Evolutionary conservation across 2,329 filamentous ascomycete species (phyloP).

Genomic region (Calonectria pseudoreteaudii): DNA sequence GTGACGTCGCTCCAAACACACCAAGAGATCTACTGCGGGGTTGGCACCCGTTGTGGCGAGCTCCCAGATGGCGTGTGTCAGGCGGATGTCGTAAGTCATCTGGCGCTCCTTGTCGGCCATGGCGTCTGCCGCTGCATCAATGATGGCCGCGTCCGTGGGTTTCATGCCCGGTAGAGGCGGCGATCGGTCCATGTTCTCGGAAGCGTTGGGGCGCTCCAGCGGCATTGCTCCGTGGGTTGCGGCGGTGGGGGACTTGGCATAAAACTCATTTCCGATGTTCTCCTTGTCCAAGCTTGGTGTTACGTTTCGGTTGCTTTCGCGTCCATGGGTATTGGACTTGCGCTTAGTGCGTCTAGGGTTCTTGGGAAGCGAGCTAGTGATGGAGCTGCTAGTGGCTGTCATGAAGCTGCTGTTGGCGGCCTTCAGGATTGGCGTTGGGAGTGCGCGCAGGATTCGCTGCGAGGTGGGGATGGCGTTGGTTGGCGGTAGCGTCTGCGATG

Average conservation of each 20-base stretch:
- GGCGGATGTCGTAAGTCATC: conserved; percentile 80
- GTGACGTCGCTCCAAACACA: conserved; percentile 91
- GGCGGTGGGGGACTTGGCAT: conserved; percentile 41
- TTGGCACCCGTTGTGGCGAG: conserved; percentile 92
- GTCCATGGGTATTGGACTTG: conserved; percentile 59
- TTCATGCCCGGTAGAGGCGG: conserved; percentile 46
- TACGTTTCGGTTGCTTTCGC: conserved; percentile 52
- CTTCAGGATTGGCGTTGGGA: conserved; percentile 91
- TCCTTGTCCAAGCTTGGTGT: conserved; percentile 62
- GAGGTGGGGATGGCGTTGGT: conserved; percentile 90
- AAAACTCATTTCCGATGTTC: conserved; percentile 50
- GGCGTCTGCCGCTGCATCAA: conserved; percentile 69
- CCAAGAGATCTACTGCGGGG: conserved; percentile 90
- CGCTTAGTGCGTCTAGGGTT: conserved; percentile 70
- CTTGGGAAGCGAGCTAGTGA: conserved; percentile 82
- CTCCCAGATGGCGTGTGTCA: conserved; percentile 96
- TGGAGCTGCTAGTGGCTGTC: conserved; percentile 87
- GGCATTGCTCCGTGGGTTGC: conserved; percentile 34
- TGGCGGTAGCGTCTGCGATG: conserved; percentile 79
- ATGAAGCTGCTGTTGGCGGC: conserved; percentile 97
- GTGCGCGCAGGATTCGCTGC: conserved; percentile 88
- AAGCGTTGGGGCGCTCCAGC: conserved; percentile 45
- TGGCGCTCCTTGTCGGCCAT: conserved; percentile 79
- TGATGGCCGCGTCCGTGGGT: conserved; percentile 40
- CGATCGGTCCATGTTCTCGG: conserved; percentile 64